Conservation (phyloP, 441 rosid species). For the Populus tomentosa region DNA sequence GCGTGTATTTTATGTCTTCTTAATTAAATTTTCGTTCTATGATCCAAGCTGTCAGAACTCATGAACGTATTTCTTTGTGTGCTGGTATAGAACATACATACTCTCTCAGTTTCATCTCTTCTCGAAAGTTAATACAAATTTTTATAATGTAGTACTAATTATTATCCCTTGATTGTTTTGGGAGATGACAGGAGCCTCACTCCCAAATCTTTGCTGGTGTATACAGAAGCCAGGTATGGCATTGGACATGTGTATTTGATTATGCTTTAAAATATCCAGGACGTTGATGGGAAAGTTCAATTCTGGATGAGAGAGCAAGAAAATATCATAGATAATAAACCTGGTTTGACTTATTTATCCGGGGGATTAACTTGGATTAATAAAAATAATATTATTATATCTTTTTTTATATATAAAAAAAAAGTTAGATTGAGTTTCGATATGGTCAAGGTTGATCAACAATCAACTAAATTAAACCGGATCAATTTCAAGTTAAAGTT, state of each 20-base stretch:
- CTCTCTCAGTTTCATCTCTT: neutral
- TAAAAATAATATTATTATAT: too few species aligned
- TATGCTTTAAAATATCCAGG: neutral
- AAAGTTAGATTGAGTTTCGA: too few species aligned
- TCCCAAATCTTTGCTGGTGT: neutral
- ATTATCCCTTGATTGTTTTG: neutral
- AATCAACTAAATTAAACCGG: too few species aligned
- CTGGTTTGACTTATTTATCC: too few species aligned
- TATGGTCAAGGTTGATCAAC: too few species aligned
- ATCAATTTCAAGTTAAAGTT: too few species aligned
- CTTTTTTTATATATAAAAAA: too few species aligned
- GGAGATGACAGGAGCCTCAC: neutral
- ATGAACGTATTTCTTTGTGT: neutral
- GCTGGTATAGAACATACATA: neutral
- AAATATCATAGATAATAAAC: neutral
- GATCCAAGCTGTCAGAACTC: neutral
- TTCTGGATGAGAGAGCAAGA: neutral
- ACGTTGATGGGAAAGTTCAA: neutral
- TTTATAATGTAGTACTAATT: too few species aligned
- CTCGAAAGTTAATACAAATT: neutral
- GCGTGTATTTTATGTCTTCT: neutral
- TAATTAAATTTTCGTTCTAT: neutral
- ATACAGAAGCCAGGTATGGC: neutral
- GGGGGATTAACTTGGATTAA: too few species aligned
- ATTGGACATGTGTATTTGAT: neutral